A percentile compares a stretch with the other conserved stretches of the same genome.
phyloP scores from a whole-genome alignment of 768 basidiomycete species.

The Russula dissimulans region DNA sequence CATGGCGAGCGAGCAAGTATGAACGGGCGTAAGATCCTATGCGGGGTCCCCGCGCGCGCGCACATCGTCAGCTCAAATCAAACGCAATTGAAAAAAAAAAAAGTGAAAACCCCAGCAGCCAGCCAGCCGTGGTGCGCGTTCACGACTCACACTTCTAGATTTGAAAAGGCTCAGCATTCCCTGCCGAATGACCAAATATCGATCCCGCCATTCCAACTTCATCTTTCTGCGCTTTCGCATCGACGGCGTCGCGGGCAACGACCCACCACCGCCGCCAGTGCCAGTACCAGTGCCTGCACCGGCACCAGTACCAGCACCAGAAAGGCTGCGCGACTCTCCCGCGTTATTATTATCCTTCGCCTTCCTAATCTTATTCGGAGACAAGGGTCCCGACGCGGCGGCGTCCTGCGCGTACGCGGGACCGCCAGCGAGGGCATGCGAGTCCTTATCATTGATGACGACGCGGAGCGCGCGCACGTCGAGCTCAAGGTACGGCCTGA shows the following conservation, averaged over 20 bases:
- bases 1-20: slow-evolving; percentile 13
- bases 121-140: slow-evolving; percentile 16
- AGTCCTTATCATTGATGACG: slow-evolving; percentile 26
- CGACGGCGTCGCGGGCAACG: not conserved
- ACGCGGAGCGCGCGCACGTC: slow-evolving; percentile 44
- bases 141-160: slow-evolving; percentile 39
- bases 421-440: not conserved
- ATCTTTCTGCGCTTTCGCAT: slow-evolving; percentile 25
- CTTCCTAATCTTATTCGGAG: slow-evolving; percentile 7
- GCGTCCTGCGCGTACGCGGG: not conserved
- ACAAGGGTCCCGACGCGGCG: not conserved
- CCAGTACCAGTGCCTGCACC: too few species aligned
- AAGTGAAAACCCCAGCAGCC: not conserved
- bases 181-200: slow-evolving; percentile 54
- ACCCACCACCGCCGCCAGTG: too few species aligned
- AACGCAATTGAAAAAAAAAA: not conserved
- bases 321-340: not conserved
- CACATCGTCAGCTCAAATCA: not conserved
- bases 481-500: slow-evolving; percentile 51
- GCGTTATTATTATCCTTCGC: slow-evolving; percentile 6
- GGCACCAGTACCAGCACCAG: not conserved
- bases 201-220: slow-evolving; percentile 51
- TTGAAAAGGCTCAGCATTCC: slow-evolving; percentile 48
- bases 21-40: slow-evolving; percentile 17
- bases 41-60: not conserved